Evolutionary conservation across 192 early-diverging fungal genomes (phyloP).

Genomic region (Nowakowskiella sp.): DNA sequence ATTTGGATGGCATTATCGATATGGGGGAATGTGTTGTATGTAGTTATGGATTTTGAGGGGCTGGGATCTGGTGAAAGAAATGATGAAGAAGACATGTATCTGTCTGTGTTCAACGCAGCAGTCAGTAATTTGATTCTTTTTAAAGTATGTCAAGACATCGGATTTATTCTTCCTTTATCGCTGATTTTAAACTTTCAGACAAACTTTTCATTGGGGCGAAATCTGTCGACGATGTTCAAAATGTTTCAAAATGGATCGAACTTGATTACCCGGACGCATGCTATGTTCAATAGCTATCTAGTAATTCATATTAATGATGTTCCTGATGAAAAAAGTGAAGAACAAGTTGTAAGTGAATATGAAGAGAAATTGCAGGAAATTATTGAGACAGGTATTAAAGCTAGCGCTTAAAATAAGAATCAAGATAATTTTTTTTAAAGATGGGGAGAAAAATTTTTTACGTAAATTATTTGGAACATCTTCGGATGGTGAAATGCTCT

Average conservation of each 20-base stretch:
- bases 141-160: not conserved
- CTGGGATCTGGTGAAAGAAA: conserved; percentile 10
- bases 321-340: no score
- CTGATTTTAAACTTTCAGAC: not conserved
- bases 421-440: no score
- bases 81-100: conserved; percentile 13
- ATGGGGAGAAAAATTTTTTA: no score
- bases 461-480: no score
- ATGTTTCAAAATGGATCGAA: conserved; percentile 3
- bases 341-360: no score
- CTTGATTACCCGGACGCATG: not conserved
- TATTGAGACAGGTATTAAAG: no score
- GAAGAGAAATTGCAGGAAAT: no score
- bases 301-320: conserved; percentile 4
- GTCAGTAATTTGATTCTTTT: not conserved
- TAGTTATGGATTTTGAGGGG: conserved; percentile 12
- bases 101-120: conserved; percentile 7
- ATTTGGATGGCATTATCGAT: conserved; percentile 8
- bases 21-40: not conserved
- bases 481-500: no score
- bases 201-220: conserved; percentile 1
- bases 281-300: not conserved
- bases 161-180: no score
- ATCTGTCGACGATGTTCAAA: not conserved
- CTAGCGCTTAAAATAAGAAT: no score